Conservation (phyloP, 2,329 filamentous ascomycete genomes). For the Macrophomina tecta region DNA sequence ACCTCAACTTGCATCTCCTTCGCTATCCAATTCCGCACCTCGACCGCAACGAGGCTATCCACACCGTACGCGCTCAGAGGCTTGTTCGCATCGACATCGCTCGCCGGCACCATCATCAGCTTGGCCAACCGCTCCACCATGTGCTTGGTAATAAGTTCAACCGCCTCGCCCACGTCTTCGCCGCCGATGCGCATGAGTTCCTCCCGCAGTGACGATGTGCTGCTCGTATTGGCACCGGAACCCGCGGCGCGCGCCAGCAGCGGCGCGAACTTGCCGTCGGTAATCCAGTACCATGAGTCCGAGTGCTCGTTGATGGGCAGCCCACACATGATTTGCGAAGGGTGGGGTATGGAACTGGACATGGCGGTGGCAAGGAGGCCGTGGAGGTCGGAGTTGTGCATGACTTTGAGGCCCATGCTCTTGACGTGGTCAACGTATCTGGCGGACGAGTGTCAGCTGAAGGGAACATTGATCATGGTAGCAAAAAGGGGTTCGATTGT, state of each 20-base stretch:
- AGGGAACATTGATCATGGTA: too few relatives aligned
- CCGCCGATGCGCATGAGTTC: neutral
- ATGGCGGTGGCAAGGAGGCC: conserved; percentile 15
- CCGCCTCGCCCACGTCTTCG: neutral
- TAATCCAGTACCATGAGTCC: conserved; percentile 14
- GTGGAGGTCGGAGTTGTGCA: conserved; percentile 17
- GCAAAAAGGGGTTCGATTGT: too few relatives aligned
- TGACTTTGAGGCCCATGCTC: conserved; percentile 6
- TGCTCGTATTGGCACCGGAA: neutral
- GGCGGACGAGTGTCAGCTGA: too few relatives aligned
- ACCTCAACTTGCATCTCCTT: conserved; percentile 32
- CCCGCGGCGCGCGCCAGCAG: neutral
- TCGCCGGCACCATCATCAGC: neutral
- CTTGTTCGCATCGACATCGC: conserved; percentile 14
- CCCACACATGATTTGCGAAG: conserved; percentile 9
- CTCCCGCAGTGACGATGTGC: neutral
- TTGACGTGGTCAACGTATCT: neutral
- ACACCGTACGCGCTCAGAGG: conserved; percentile 31
- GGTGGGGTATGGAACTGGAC: neutral
- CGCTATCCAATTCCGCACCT: conserved; percentile 35
- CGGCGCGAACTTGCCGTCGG: neutral
- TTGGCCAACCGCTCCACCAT: conserved; percentile 3
- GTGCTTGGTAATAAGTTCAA: neutral
- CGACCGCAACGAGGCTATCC: conserved; percentile 36
- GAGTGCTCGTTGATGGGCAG: conserved; percentile 12